Evolutionary conservation across 306 rosid species (phyloP), one percentile per base, ranked within the genome.

Genomic region (Dicorynia guianensis): DNA sequence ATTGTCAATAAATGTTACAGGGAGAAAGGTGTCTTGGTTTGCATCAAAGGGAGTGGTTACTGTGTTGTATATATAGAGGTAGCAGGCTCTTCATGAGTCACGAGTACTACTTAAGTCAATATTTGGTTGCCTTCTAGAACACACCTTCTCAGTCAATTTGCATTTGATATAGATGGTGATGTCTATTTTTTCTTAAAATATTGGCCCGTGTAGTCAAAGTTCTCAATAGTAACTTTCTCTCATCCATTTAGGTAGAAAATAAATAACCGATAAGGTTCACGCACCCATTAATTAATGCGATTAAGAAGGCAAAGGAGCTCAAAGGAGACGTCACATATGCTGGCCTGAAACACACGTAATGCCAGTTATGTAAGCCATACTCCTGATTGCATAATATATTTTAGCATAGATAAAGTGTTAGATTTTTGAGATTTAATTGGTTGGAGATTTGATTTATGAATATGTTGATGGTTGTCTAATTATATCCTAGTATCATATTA

Each of bases 1-100:
- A 5, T 17, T 43, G 2, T 17, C 4, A 30, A 9, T 25, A 42
- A 34, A n/a, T 62, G 56, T 63, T 10, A 10, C 12, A 40, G 40
- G 30, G 30, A 43, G 55, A 68, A 49, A 13, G 9, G 58, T 39
- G 18, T 65, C 6, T 52, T 62, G 55, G 69, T 33, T 40, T 81
- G 79, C 57, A 15, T 50, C 19, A 25, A 61, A 58, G 35, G 10
- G 3, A 56, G 1, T 20, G 72, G 13, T 5, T 20, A 0, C 7
- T 5, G 14, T 61, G 65, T 25, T 2, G 70, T 56, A 74, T 82
- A 62, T 69, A 69, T 74, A 82, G 86, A 35, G 74, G 57, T 53
- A 11, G 25, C 11, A 36, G 0, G 11, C 8, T 46, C 46, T 4
- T 1, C 59, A 13, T 43, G 0, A 46, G 52, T 50, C 18, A 30